Evolutionary conservation across 176 grass and related monocot species (phyloP), one percentile per base, ranked within the genome.

Genomic region (Dendrocalamus sinicus): DNA sequence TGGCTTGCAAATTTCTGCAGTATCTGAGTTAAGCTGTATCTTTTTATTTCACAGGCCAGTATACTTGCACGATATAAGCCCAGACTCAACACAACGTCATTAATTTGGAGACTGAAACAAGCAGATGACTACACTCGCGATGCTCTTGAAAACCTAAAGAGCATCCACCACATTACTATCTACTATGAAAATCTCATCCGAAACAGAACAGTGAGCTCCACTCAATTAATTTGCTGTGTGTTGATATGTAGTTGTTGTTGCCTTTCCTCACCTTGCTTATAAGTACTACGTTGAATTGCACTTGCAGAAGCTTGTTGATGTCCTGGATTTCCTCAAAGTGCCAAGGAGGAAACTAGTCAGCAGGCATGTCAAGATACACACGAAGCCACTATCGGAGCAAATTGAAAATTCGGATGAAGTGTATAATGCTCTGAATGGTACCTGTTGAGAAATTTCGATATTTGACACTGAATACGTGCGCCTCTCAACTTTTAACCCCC

Each of bases 351-450:
- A 84, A 76, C 75, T 97, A 30, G 73, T 63, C 41, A 97, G 95
- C 66, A 85, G 84, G 39, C 95, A 97, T 11, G 88, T 97, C 51
- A 97, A 97, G 83, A 97, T 97, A 73, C 95, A 97, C 54, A 95
- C 85, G 0, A 95, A 75, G 69, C 85, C 92, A 65, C 54, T 95
- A 15, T 81, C 87, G 0, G 87, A 93, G 16, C 89, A 97, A 40
- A 91, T 97, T 44, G 91, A 87, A 46, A 97, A 97, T 73, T 97
- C 93, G 95, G 91, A 85, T 32, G 91, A 93, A 64, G 91, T 97
- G 76, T 95, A 90, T 19, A 75, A 47, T 77, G 41, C 72, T 19
- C 89, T 97, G 66, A 95, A 93, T 9, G 89, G 89, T 50, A 95
- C 93, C 53, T 72, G 82, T 57, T 97, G 92, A 19, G 91, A 90